Evolutionary conservation across 139 green algal genomes (phyloP).

Genomic region (Chlorella sp.): DNA sequence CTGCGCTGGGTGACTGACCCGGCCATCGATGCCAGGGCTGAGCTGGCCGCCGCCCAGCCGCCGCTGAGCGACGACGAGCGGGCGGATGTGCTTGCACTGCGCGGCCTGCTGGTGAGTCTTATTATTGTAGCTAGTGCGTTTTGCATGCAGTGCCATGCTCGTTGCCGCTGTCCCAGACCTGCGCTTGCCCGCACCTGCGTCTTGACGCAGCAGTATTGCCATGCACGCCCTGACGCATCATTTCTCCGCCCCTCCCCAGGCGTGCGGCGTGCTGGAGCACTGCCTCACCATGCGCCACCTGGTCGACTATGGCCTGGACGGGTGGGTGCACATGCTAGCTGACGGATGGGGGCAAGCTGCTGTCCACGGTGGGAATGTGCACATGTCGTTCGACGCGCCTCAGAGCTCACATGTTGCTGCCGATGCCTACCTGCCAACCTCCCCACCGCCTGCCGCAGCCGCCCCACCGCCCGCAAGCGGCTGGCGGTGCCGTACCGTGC

Average conservation of each 20-base stretch:
- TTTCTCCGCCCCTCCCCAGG: too few species aligned
- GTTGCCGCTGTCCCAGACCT: too few species aligned
- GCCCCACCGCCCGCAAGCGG: conserved; percentile 51
- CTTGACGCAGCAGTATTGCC: too few species aligned
- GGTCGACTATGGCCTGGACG: conserved; percentile 57
- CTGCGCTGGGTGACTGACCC: conserved; percentile 5
- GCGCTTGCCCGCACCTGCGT: too few species aligned
- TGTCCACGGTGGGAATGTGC: background rate
- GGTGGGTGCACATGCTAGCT: background rate
- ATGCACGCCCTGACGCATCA: too few species aligned
- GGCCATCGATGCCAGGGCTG: background rate
- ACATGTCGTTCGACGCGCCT: too few species aligned
- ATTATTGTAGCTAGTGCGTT: too few species aligned
- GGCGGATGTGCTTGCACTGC: conserved; percentile 53
- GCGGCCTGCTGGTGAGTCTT: conserved; percentile 69
- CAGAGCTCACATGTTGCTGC: too few species aligned
- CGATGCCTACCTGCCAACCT: too few species aligned
- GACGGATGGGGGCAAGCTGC: too few species aligned
- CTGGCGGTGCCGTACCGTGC: conserved; percentile 63
- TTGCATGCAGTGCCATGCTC: too few species aligned
- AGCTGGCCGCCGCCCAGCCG: background rate
- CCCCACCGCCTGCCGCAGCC: too few species aligned
- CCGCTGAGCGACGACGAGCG: conserved; percentile 33
- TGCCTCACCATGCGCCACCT: conserved; percentile 55
- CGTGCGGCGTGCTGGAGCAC: conserved; percentile 55